Base-by-base conservation (phyloP, 345 rosid genomes). In the Passiflora organensis region DNA sequence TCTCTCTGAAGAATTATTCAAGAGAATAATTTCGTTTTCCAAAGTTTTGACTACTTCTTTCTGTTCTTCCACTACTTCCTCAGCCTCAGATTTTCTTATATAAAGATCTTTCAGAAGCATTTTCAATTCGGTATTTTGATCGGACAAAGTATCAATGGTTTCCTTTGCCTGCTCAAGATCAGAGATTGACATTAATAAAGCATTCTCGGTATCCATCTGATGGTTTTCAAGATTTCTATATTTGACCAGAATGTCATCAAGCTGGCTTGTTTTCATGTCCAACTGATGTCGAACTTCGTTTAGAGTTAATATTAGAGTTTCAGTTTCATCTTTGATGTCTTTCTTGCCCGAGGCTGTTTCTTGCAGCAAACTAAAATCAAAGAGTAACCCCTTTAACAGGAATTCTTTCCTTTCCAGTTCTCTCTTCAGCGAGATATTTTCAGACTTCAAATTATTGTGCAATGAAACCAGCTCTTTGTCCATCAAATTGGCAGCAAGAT, bases 331-430 rank as follows among this genome's bases (percentile, higher is more conserved):
- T 78, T 79, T 82, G 34, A 79, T 62, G 21, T 87, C 89, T 67
- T 74, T 83, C 48, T 66, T 76, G 54, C 70, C 70, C 42, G 96
- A 85, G 67, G 88, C 82, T n/a, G 87, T 77, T 78, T 91, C 97
- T 63, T 91, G 96, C 66, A 91, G 73, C 71, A 91, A 77, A 74
- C 82, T 74, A 64, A 91, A 77, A 77, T 91, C 97, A 72, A 91
- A 91, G 66, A 83, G 86, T 78, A 91, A 73, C 63, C 96, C 96
- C 72, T 84, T 82, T 57, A 85, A 67, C 56, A 85, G 64, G 64
- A 76, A 65, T 65, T 87, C 85, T 72, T 85, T 91, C 69, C 96
- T 83, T 65, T 82, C 79, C 71, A 91, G 48, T 74, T 85, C 89
- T 59, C 75, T 79, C 78, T 72, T 79, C 51, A 91, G 87, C 55